Base-by-base conservation (phyloP, 1,284 basidiomycete species). In the Cryptococcus floricola region DNA sequence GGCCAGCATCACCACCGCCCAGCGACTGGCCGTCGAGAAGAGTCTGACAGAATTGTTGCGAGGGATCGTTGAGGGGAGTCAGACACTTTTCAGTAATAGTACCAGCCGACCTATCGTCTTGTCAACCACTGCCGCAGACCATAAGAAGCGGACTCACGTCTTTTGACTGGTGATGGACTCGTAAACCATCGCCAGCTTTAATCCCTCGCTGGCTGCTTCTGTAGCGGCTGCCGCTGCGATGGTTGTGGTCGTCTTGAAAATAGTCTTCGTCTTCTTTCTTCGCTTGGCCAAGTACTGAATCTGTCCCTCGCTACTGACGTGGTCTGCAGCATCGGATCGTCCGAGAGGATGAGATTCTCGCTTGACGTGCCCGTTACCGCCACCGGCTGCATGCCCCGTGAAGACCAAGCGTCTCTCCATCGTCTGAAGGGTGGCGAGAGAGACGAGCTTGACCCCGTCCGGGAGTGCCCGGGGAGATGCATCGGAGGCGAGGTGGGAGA, bases 71-170 rank as follows among this genome's bases (percentile, higher is more conserved):
- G 14, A 62, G 49, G 8, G 59, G 45, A 10, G 56, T 60, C 37
- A 67, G 31, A 56, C 64, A 67, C 45, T 61, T 59, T 34, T 57
- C 51, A 13, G 52, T 60, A 38, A 65, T 57, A 14, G 39, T 59
- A 3, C 66, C 66, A 14, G 53, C 43, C 1, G 63, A 59, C 8
- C 65, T 66, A 34, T 51, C 23, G 10, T 34, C 27, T 14, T 27
- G 42, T 44, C 42, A 44, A 25, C 9, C 42, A 44, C 18, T 10
- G 13, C 9, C 14, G 0, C 18, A 18, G 5, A 34, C 10, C 23
- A 10, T 34, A 10, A 6, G 31, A 34, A 34, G 23, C 18, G 2
- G 5, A 49, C 53, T 44, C 18, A 54, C 53, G 53, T 54, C 12
- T 54, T 39, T 18, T 48, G 31, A 25, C 43, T 47, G 28, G n/a